A percentile compares a stretch with the other conserved stretches of the same genome.
Evolutionary conservation across 2,329 filamentous ascomycete species (phyloP).

Genomic region (Talaromyces atroroseus): DNA sequence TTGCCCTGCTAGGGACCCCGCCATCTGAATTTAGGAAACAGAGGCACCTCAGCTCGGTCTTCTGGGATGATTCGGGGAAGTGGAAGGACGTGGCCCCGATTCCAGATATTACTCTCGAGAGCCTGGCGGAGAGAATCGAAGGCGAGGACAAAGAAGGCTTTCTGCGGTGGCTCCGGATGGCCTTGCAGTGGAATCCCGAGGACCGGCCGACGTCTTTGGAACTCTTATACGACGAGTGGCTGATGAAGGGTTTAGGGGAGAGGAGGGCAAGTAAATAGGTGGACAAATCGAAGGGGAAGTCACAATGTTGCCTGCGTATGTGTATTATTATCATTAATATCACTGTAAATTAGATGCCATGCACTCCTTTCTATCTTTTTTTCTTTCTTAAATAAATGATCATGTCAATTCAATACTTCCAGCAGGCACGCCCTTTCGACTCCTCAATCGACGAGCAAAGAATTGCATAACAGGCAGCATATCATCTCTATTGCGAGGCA

Average conservation of each 20-base stretch:
- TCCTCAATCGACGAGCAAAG: conserved; percentile 42
- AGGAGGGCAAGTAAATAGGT: too few relatives aligned
- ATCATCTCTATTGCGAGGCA: conserved; percentile 80
- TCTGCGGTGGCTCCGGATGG: too few relatives aligned
- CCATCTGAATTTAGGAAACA: too few relatives aligned
- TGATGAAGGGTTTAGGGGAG: not conserved
- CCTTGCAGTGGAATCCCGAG: not conserved
- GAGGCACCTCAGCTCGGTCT: too few relatives aligned
- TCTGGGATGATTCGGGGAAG: too few relatives aligned
- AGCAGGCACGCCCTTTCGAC: conserved; percentile 41
- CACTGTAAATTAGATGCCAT: not conserved
- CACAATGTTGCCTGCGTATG: not conserved
- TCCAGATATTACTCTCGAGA: too few relatives aligned
- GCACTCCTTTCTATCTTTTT: not conserved
- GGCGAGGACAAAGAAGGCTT: too few relatives aligned
- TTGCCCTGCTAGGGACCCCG: too few relatives aligned
- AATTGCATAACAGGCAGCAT: conserved; percentile 88
- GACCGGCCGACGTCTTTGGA: not conserved
- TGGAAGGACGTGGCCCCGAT: too few relatives aligned
- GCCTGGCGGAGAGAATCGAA: too few relatives aligned
- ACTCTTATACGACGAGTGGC: not conserved
- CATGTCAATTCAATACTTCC: conserved; percentile 40
- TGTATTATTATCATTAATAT: conserved; percentile 1
- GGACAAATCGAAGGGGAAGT: too few relatives aligned
- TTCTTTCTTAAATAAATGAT: not conserved